A percentile compares a stretch with the other conserved stretches of the same genome.
phyloP scores from a whole-genome alignment of 495 filamentous ascomycete genomes.

The Penicillium silybi region DNA sequence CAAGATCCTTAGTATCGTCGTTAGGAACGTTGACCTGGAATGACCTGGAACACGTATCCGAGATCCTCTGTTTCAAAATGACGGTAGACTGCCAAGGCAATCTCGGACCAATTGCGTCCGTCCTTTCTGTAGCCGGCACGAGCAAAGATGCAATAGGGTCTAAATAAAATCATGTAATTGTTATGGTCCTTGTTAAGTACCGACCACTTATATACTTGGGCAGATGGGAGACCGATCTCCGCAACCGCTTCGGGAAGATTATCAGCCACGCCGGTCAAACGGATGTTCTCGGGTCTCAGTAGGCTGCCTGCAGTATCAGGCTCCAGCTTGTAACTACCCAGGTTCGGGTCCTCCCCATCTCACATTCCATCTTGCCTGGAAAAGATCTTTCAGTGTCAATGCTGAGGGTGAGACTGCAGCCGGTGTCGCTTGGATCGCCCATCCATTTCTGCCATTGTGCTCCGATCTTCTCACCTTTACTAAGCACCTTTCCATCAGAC shows the following conservation, averaged over 20 bases:
- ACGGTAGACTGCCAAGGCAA: constrained; percentile 5
- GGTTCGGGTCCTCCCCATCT: too few relatives aligned
- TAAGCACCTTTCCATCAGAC: too few relatives aligned
- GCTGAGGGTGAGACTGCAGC: too few relatives aligned
- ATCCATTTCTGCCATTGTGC: neutral
- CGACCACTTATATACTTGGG: neutral
- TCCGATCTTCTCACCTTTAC: too few relatives aligned
- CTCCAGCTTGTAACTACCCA: too few relatives aligned
- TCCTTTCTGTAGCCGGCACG: neutral
- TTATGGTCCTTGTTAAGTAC: neutral
- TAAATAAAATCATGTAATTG: constrained; percentile 2
- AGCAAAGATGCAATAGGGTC: constrained; percentile 4
- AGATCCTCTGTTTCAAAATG: neutral
- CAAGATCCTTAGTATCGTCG: neutral
- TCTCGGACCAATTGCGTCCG: constrained; percentile 12
- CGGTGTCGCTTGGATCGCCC: neutral
- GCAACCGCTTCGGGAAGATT: too few relatives aligned
- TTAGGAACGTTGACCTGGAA: constrained; percentile 4
- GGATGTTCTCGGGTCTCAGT: too few relatives aligned
- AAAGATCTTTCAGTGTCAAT: too few relatives aligned
- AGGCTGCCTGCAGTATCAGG: too few relatives aligned
- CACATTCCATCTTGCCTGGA: too few relatives aligned
- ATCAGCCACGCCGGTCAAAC: too few relatives aligned
- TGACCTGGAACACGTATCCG: constrained; percentile 4
- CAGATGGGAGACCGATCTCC: neutral